A percentile compares a stretch with the other conserved stretches of the same genome.
These are phyloP conservation scores for Arthrobotrys iridis DNA, from an alignment of 2,329 filamentous ascomycete species.

Conservation along the genomic window DNA sequence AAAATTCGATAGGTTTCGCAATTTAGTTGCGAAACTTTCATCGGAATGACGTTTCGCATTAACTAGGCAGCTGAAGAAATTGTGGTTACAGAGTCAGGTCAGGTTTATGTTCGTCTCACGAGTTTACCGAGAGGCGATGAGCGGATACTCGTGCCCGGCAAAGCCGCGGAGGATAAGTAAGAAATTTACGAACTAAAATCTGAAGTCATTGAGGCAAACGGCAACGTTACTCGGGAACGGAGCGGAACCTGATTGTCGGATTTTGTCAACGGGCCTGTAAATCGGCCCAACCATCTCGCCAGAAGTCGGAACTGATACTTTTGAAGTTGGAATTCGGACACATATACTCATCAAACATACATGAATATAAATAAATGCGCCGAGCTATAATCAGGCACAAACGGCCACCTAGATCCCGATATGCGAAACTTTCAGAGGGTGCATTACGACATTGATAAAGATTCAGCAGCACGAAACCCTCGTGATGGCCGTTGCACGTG, in stretches of 20 bases:
- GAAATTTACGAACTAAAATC: background rate
- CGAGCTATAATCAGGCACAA: background rate
- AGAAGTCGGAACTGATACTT: constrained; percentile 15
- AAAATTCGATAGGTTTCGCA: constrained; percentile 8
- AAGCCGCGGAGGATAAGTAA: constrained; percentile 35
- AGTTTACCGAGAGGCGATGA: background rate
- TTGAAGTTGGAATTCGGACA: background rate
- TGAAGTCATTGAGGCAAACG: background rate
- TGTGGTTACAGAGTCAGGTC: background rate
- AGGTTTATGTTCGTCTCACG: background rate
- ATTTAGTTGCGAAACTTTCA: constrained; percentile 14
- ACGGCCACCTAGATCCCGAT: constrained; percentile 7
- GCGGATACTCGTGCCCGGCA: background rate
- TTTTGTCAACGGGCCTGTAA: constrained; percentile 3
- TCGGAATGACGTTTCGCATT: background rate
- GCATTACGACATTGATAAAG: constrained; percentile 9
- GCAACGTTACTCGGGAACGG: constrained; percentile 11
- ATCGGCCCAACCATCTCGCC: constrained; percentile 34
- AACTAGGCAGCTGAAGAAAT: constrained; percentile 1
- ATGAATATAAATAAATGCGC: background rate
- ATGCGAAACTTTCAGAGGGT: background rate
- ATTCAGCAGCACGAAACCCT: constrained; percentile 10
- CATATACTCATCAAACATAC: background rate
- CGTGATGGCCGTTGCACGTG: constrained; percentile 20
- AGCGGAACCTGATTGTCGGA: constrained; percentile 13